Percentiles rank a stretch among this genome's conserved stretches.
phyloP scores from a whole-genome alignment of 345 rosid species.

The Cardiospermum halicacabum region DNA sequence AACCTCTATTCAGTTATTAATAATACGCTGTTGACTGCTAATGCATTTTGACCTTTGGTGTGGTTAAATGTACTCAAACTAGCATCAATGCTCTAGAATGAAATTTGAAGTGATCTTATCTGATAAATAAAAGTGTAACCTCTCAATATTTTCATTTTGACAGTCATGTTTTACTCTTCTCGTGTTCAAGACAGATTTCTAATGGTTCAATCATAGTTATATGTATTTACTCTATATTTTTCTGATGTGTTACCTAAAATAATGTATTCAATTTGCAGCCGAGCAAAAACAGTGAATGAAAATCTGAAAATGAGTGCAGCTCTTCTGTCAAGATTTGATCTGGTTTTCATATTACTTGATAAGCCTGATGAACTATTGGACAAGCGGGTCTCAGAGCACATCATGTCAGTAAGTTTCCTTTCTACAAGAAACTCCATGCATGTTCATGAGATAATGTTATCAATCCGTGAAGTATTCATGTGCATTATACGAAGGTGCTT shows the following conservation, averaged over 20 bases:
- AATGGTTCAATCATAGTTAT: neutral
- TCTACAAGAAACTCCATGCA: constrained; percentile 18
- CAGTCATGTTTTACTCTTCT: neutral
- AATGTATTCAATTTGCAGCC: constrained; percentile 62
- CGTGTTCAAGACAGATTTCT: neutral
- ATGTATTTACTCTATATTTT: constrained; percentile 2
- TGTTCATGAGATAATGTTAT: constrained; percentile 5
- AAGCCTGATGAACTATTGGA: constrained; percentile 91
- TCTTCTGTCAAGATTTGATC: constrained; percentile 92
- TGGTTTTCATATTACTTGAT: constrained; percentile 94
- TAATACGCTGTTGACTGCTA: neutral
- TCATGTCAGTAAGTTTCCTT: constrained; percentile 78
- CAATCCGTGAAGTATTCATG: neutral
- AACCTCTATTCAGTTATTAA: neutral
- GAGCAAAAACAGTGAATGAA: constrained; percentile 96
- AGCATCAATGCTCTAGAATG: neutral
- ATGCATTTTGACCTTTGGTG: neutral
- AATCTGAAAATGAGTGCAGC: constrained; percentile 96
- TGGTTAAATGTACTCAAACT: neutral
- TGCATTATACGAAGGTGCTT: neutral
- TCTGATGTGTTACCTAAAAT: neutral
- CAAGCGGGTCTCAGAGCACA: constrained; percentile 89
- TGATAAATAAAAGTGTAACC: neutral
- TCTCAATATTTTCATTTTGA: neutral
- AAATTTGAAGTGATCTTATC: neutral